These are phyloP conservation scores for Cryphonectria naterciae DNA, from an alignment of 2,329 filamentous ascomycete genomes.

Conservation along the genomic window DNA sequence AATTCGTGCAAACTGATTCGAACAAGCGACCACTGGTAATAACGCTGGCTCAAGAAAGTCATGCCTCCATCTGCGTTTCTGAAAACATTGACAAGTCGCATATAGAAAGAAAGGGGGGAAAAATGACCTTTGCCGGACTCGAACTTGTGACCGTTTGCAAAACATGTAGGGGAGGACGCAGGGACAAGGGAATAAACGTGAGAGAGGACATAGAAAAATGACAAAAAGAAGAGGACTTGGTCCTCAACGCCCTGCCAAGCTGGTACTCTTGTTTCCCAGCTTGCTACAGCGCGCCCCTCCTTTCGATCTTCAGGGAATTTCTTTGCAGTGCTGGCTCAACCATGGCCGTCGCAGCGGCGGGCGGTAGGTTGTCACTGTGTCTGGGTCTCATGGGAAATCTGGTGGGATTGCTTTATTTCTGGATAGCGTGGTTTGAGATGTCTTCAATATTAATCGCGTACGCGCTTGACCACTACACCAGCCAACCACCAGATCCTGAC, in stretches of 20 bases:
- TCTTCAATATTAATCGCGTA: slow-evolving; percentile 1
- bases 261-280: neutral
- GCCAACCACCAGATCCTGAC: slow-evolving; percentile 8
- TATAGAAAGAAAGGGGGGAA: neutral
- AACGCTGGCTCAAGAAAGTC: neutral
- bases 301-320: slow-evolving; percentile 1
- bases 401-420: slow-evolving; percentile 7
- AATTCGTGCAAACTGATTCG: neutral
- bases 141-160: neutral
- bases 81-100: neutral
- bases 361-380: slow-evolving; percentile 10
- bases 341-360: neutral
- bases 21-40: neutral
- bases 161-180: neutral
- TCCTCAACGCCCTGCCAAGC: slow-evolving; percentile 6
- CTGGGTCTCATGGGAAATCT: neutral
- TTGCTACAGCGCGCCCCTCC: slow-evolving; percentile 9
- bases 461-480: slow-evolving; percentile 9
- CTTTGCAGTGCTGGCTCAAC: slow-evolving; percentile 15
- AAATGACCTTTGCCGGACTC: neutral
- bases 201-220: neutral
- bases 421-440: slow-evolving; percentile 10
- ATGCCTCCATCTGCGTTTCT: neutral
- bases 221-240: slow-evolving; percentile 4
- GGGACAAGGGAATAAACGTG: neutral